Evolutionary conservation across 2,329 filamentous ascomycete genomes (phyloP).

Genomic region (Colletotrichum sp.): DNA sequence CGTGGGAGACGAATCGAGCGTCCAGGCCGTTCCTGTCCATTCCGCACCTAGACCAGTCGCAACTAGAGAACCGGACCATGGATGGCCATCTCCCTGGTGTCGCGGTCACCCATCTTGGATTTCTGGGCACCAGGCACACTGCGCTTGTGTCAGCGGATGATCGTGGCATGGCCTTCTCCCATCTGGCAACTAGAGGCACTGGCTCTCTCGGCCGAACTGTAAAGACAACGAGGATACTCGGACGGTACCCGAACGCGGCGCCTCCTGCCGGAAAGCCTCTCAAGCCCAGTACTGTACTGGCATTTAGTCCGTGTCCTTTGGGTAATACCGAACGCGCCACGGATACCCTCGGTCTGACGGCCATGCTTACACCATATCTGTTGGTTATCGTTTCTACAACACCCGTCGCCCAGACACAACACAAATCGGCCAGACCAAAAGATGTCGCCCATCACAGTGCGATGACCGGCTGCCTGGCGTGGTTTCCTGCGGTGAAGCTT

Average conservation of each 20-base stretch:
- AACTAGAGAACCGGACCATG: slow-evolving; percentile 67
- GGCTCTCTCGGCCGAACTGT: slow-evolving; percentile 85
- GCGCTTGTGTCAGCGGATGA: slow-evolving; percentile 95
- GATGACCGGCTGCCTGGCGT: slow-evolving; percentile 92
- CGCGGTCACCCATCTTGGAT: slow-evolving; percentile 88
- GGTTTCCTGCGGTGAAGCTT: slow-evolving; percentile 95
- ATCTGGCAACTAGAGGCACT: slow-evolving; percentile 89
- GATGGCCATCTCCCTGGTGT: slow-evolving; percentile 85
- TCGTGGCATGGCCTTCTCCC: slow-evolving; percentile 96
- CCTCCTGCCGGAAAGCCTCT: slow-evolving; percentile 68
- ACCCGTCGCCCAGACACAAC: slow-evolving; percentile 93
- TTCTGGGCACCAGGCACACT: slow-evolving; percentile 90
- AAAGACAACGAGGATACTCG: slow-evolving; percentile 88
- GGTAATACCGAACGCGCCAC: slow-evolving; percentile 93
- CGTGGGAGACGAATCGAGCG: slow-evolving; percentile 89
- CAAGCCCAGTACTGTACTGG: slow-evolving; percentile 94
- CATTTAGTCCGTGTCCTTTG: slow-evolving; percentile 86
- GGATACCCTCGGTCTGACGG: slow-evolving; percentile 87
- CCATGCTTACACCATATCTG: slow-evolving; percentile 93
- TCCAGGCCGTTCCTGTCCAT: slow-evolving; percentile 89
- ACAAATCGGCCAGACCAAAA: slow-evolving; percentile 90
- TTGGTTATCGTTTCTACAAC: slow-evolving; percentile 97
- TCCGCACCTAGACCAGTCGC: slow-evolving; percentile 71
- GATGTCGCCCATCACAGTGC: slow-evolving; percentile 89
- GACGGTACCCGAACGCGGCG: slow-evolving; percentile 81